phyloP scores from a whole-genome alignment of 805 yeast species.

The Wickerhamiella spandovensis region DNA sequence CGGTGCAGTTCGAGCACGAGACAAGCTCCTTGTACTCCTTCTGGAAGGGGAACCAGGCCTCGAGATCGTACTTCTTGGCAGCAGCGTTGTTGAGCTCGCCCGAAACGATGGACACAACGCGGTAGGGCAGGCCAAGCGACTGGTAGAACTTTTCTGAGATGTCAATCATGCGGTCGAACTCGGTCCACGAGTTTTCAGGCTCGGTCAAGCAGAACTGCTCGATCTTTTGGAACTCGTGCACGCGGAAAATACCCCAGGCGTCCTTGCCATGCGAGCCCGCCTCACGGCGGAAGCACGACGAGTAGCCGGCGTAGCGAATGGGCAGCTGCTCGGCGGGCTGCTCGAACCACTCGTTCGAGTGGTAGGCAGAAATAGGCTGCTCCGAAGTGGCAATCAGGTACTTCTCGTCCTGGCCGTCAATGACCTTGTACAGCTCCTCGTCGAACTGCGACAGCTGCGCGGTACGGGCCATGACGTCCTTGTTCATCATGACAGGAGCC shows the following conservation, averaged over 20 bases:
- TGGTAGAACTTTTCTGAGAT: slow-evolving; percentile 86
- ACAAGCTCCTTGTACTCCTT: slow-evolving; percentile 96
- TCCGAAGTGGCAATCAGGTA: slow-evolving; percentile 97
- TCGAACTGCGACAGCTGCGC: slow-evolving; percentile 97
- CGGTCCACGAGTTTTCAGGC: slow-evolving; percentile 97
- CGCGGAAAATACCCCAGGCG: slow-evolving; percentile 99
- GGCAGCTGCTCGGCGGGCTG: slow-evolving; percentile 95
- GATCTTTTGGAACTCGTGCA: slow-evolving; percentile 94
- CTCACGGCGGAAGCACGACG: slow-evolving; percentile 98
- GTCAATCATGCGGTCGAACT: slow-evolving; percentile 90
- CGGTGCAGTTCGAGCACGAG: slow-evolving; percentile 98
- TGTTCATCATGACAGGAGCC: slow-evolving; percentile 99
- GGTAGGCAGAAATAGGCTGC: slow-evolving; percentile 97
- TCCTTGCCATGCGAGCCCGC: slow-evolving; percentile 99
- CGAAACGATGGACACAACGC: slow-evolving; percentile 95
- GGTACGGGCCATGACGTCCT: slow-evolving; percentile 97
- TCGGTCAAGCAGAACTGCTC: slow-evolving; percentile 94
- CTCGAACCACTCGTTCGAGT: slow-evolving; percentile 96
- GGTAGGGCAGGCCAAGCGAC: slow-evolving; percentile 83
- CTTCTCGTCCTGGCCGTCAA: slow-evolving; percentile 96
- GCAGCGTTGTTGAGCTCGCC: slow-evolving; percentile 99
- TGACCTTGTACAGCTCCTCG: slow-evolving; percentile 93
- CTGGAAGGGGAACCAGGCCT: slow-evolving; percentile 99
- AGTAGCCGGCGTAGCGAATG: slow-evolving; percentile 91
- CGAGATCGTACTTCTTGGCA: slow-evolving; percentile 95